Evolutionary conservation across 257 asterid species (phyloP).

Genomic region (Solanum dulcamara): DNA sequence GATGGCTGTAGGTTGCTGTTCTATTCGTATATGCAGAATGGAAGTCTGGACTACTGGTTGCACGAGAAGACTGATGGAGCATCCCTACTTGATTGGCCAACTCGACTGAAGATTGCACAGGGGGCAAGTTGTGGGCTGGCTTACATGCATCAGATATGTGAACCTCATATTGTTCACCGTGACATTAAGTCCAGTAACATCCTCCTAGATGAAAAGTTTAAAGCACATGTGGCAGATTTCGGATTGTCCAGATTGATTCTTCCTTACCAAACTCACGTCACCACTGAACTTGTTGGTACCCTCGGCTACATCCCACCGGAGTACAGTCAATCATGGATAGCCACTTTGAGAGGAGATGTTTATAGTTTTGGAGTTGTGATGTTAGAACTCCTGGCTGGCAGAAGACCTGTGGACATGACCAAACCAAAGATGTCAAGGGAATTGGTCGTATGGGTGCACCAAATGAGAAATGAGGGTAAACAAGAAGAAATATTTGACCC

Average conservation of each 20-base stretch:
- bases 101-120: constrained; percentile 56
- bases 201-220: constrained; percentile 70
- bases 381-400: constrained; percentile 80
- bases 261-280: constrained; percentile 86
- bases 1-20: constrained; percentile 74
- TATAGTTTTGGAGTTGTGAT: constrained; percentile 91
- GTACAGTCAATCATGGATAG: constrained; percentile 92
- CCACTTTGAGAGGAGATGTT: constrained; percentile 88
- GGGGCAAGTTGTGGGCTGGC: constrained; percentile 84
- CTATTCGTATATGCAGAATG: constrained; percentile 89
- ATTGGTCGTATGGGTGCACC: constrained; percentile 70
- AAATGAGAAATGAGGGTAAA: constrained; percentile 62
- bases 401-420: constrained; percentile 79
- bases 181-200: constrained; percentile 93
- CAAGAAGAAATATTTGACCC: constrained; percentile 71
- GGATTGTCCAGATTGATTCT: constrained; percentile 81
- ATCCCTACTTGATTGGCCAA: constrained; percentile 71
- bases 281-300: constrained; percentile 93
- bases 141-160: constrained; percentile 85
- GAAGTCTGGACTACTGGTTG: constrained; percentile 91
- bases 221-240: constrained; percentile 92
- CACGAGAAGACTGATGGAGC: constrained; percentile 87
- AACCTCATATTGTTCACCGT: constrained; percentile 94
- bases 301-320: constrained; percentile 97
- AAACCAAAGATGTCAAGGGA: constrained; percentile 69